Evolutionary conservation across 768 basidiomycete genomes (phyloP).

Genomic region (Calocera viscosa): DNA sequence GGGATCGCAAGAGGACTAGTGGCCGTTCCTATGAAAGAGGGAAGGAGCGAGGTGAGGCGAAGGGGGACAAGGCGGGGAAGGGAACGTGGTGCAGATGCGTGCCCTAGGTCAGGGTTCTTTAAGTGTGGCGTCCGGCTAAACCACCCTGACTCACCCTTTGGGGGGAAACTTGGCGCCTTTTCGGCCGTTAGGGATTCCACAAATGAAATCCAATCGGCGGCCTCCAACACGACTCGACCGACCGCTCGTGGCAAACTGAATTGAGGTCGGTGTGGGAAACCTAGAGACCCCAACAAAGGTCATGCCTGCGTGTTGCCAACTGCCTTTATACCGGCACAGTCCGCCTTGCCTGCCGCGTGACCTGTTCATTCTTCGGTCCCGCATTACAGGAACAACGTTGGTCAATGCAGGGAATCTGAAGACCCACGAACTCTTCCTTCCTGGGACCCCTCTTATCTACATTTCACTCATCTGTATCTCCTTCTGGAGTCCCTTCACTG

Average conservation of each 20-base stretch:
- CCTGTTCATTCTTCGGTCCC: neutral
- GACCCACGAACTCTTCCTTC: too few relatives aligned
- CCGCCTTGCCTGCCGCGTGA: neutral
- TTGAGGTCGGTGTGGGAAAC: too few relatives aligned
- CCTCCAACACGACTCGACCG: neutral
- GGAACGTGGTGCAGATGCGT: conserved; percentile 20
- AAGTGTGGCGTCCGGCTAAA: conserved; percentile 7
- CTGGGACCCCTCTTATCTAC: neutral
- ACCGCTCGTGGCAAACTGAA: neutral
- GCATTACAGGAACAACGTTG: neutral
- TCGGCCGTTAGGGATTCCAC: neutral
- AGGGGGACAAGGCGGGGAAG: conserved; percentile 16
- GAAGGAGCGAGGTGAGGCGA: conserved; percentile 15
- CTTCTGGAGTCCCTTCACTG: neutral
- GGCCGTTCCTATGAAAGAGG: conserved; percentile 9
- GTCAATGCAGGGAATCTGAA: neutral
- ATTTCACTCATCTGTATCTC: neutral
- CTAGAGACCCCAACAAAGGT: too few relatives aligned
- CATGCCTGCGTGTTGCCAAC: too few relatives aligned
- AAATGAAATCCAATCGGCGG: neutral
- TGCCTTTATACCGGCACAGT: too few relatives aligned
- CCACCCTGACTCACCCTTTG: conserved; percentile 4
- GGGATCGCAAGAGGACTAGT: neutral
- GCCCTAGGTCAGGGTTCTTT: conserved; percentile 1
- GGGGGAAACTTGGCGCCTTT: neutral